Evolutionary conservation across 2,329 filamentous ascomycete species (phyloP).

Genomic region (Cladosporium colombiae): DNA sequence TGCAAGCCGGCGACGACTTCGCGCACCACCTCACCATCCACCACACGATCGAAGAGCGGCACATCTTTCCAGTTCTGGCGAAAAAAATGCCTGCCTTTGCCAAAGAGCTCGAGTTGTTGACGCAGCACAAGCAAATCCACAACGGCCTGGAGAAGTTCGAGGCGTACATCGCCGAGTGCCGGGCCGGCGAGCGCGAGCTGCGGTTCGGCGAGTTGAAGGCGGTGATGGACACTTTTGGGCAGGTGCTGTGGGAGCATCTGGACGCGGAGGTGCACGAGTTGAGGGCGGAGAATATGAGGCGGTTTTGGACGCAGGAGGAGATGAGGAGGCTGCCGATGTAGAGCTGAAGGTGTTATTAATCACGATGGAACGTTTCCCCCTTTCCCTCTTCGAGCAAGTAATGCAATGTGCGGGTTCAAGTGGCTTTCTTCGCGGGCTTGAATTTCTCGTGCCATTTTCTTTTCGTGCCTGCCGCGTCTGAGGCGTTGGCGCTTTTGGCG

Average conservation of each 20-base stretch:
- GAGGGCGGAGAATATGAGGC: conserved; percentile 83
- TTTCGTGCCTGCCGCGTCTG: conserved; percentile 33
- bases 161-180: conserved; percentile 37
- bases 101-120: conserved; percentile 64
- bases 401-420: conserved; percentile 14
- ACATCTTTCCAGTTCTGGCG: conserved; percentile 78
- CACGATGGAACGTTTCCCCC: background rate
- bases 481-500: conserved; percentile 14
- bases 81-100: conserved; percentile 77
- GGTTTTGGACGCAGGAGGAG: conserved; percentile 77
- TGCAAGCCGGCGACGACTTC: conserved; percentile 69
- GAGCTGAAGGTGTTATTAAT: conserved; percentile 16
- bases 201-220: conserved; percentile 61
- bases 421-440: conserved; percentile 34
- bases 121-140: conserved; percentile 79
- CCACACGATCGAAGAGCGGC: conserved; percentile 79
- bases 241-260: conserved; percentile 78
- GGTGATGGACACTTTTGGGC: conserved; percentile 76
- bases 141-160: conserved; percentile 48
- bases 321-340: conserved; percentile 71
- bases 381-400: background rate
- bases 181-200: conserved; percentile 62
- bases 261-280: conserved; percentile 80
- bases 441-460: conserved; percentile 45
- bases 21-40: conserved; percentile 70